phyloP scores from a whole-genome alignment of 2,329 filamentous ascomycete species.

The Westerdykella aurantiaca region DNA sequence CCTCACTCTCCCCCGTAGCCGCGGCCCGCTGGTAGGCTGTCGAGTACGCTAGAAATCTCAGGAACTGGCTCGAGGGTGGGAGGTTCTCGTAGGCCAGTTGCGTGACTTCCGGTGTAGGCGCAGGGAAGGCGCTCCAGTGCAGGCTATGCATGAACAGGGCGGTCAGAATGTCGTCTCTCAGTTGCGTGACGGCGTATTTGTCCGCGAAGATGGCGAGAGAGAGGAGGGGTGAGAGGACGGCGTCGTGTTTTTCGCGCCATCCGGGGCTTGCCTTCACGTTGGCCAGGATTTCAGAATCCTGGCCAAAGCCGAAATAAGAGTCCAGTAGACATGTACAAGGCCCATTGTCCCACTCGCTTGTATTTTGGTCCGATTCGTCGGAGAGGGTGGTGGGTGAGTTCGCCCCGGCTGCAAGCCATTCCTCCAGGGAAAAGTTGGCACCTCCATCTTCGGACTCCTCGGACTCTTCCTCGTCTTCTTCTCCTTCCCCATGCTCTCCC shows the following conservation, averaged over 20 bases:
- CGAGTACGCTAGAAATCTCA: not conserved
- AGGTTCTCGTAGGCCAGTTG: slow-evolving; percentile 3
- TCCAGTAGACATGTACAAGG: no score
- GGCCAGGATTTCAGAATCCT: not conserved
- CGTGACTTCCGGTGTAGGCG: not conserved
- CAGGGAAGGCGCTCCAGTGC: slow-evolving; percentile 3
- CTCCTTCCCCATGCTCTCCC: no score
- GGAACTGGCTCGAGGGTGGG: not conserved
- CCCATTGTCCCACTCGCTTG: no score
- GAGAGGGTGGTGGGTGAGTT: no score
- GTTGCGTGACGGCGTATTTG: slow-evolving; percentile 9
- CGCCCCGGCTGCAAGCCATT: no score
- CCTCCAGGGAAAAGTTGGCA: no score
- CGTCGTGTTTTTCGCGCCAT: not conserved
- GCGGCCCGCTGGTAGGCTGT: not conserved
- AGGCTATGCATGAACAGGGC: slow-evolving; percentile 4
- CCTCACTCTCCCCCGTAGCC: not conserved
- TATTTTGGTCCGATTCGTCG: no score
- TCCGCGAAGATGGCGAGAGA: slow-evolving; percentile 13
- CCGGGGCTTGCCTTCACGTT: not conserved
- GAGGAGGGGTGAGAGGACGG: not conserved
- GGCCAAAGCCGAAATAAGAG: not conserved
- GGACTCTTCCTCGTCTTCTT: no score
- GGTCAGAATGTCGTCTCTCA: slow-evolving; percentile 9
- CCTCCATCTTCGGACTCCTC: no score